Conservation (phyloP, 768 basidiomycete species). For the Baorangia bicolor region DNA sequence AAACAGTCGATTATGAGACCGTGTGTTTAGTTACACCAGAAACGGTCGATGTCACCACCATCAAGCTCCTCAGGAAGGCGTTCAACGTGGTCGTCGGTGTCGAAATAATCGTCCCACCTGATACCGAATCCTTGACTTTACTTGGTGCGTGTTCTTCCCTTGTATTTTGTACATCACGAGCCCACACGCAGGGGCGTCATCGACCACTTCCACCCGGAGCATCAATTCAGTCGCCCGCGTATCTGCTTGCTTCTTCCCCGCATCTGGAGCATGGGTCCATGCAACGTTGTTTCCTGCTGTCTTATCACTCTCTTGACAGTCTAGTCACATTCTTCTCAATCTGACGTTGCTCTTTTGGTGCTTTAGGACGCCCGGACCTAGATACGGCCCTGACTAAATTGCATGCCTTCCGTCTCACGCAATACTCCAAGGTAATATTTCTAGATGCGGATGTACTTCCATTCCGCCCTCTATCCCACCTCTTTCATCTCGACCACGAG, state of each 20-base stretch:
- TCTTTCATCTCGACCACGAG: slow-evolving; percentile 79
- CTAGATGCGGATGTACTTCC: slow-evolving; percentile 93
- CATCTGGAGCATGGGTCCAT: slow-evolving; percentile 7
- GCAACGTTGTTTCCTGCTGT: slow-evolving; percentile 21
- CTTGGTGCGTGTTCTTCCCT: slow-evolving; percentile 58
- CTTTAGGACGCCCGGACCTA: slow-evolving; percentile 88
- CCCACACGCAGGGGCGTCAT: not conserved
- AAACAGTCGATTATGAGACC: slow-evolving; percentile 58
- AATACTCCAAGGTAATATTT: slow-evolving; percentile 84
- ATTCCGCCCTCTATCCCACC: slow-evolving; percentile 83
- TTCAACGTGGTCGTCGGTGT: slow-evolving; percentile 91
- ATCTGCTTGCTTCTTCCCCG: slow-evolving; percentile 3
- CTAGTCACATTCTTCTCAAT: not conserved
- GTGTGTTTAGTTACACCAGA: slow-evolving; percentile 95
- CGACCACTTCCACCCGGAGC: slow-evolving; percentile 3
- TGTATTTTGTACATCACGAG: slow-evolving; percentile 5
- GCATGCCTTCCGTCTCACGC: slow-evolving; percentile 89
- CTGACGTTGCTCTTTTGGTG: slow-evolving; percentile 15
- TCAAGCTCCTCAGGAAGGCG: slow-evolving; percentile 74
- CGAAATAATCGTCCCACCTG: slow-evolving; percentile 76
- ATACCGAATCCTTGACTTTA: slow-evolving; percentile 64
- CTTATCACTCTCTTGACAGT: slow-evolving; percentile 9
- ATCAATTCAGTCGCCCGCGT: slow-evolving; percentile 12
- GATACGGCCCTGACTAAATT: slow-evolving; percentile 93
- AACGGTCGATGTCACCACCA: slow-evolving; percentile 78